A percentile compares a stretch with the other conserved stretches of the same genome.
These are phyloP conservation scores for Lentithecium fluviatile DNA, from an alignment of 495 filamentous ascomycete species.

Conservation along the genomic window DNA sequence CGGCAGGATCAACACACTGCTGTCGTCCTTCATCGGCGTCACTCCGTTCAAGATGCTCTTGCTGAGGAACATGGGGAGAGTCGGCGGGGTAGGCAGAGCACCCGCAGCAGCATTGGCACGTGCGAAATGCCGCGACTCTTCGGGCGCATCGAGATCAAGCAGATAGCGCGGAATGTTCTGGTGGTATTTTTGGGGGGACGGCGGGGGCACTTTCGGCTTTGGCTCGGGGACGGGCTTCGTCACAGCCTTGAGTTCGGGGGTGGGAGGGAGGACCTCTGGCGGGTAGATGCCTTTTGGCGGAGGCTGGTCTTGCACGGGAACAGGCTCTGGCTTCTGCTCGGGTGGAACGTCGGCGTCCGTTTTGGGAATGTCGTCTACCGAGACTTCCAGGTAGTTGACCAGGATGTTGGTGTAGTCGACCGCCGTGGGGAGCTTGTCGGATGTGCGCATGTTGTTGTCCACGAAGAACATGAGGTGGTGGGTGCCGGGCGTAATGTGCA, in stretches of 20 bases:
- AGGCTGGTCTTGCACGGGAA: conserved; percentile 34
- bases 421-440: conserved; percentile 82
- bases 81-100: conserved; percentile 77
- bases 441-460: conserved; percentile 86
- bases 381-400: conserved; percentile 96
- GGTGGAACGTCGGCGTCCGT: conserved; percentile 13
- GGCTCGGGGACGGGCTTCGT: conserved; percentile 5
- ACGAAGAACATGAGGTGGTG: conserved; percentile 97
- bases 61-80: conserved; percentile 83
- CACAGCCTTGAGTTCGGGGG: conserved; percentile 28
- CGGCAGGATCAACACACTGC: conserved; percentile 90
- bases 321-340: conserved; percentile 37
- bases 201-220: conserved; percentile 19
- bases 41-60: conserved; percentile 92
- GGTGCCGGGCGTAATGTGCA: conserved; percentile 84
- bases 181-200: conserved; percentile 53
- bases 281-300: conserved; percentile 41
- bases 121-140: conserved; percentile 68
- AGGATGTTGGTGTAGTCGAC: conserved; percentile 96
- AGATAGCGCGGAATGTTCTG: conserved; percentile 78
- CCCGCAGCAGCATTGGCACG: conserved; percentile 68
- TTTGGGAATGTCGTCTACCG: conserved; percentile 65
- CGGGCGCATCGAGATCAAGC: conserved; percentile 77
- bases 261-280: conserved; percentile 31
- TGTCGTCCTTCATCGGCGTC: conserved; percentile 93